A percentile compares a stretch with the other conserved stretches of the same genome.
phyloP scores from a whole-genome alignment of 192 early-diverging fungal species.

The Borealophlyctis nickersoniae region DNA sequence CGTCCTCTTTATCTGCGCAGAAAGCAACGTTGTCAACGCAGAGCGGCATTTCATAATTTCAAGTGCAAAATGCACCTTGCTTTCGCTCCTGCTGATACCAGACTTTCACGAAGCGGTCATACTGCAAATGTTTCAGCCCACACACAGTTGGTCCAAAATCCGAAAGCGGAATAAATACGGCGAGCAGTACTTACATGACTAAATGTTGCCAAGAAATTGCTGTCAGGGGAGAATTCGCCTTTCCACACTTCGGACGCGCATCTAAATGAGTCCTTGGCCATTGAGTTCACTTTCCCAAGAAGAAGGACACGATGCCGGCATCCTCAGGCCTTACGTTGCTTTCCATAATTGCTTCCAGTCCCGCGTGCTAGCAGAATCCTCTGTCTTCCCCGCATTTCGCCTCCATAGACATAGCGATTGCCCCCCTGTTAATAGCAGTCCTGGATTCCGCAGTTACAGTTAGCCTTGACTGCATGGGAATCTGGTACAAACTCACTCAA shows the following conservation, averaged over 20 bases:
- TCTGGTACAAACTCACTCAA: neutral
- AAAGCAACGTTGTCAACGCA: conserved; percentile 5
- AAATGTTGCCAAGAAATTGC: conserved; percentile 59
- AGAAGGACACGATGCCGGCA: no score
- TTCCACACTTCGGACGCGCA: conserved; percentile 4
- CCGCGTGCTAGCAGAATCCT: neutral
- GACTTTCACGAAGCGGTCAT: conserved; percentile 63
- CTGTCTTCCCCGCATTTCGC: neutral
- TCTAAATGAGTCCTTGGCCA: no score
- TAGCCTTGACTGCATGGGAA: neutral
- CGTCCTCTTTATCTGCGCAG: neutral
- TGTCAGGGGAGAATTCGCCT: conserved; percentile 60
- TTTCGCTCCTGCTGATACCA: conserved; percentile 59
- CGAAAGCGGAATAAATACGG: no score
- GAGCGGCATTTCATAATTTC: no score
- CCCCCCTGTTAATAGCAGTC: conserved; percentile 15
- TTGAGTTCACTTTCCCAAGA: no score
- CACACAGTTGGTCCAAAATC: neutral
- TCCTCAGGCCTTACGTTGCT: conserved; percentile 6
- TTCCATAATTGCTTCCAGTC: no score
- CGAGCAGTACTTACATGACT: conserved; percentile 44
- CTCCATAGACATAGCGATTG: neutral
- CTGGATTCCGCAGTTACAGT: no score
- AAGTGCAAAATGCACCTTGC: no score
- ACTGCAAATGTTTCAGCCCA: conserved; percentile 30